Evolutionary conservation across 2,329 filamentous ascomycete species (phyloP), one percentile per base, ranked within the genome.

Genomic region (Phialophora macrospora): DNA sequence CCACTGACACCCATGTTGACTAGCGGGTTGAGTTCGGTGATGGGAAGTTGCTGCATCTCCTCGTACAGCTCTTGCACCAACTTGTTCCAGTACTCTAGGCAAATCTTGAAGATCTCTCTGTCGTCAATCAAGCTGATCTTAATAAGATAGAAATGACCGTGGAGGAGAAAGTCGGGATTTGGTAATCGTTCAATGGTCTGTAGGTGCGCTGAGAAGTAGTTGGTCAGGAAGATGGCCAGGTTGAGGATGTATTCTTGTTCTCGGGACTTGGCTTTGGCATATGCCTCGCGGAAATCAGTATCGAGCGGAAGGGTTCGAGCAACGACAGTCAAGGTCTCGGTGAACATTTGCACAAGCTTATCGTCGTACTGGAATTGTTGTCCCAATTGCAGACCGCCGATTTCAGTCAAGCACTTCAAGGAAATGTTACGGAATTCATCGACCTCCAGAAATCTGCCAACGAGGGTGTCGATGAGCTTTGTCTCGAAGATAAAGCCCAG

Each of bases 241-340:
- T 99, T 98, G 78, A 97, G 93, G 59, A 99, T 93, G 76, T 99
- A 99, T 76, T 99, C 94, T 76, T 99, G 95, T 73, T 99, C 95
- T 74, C 88, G 88, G 49, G 92, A 89, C 79, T 97, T 97, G 79
- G 94, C 98, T 68, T 88, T 89, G 22, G 90, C 90, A 75, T 98
- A 99, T 14, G 93, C 97, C 68, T 87, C 85, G 82, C 96, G 97
- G 64, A 99, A 84, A 75, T 98, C 93, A 70, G 98, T 85, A 6
- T 91, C 87, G 49, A 98, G 83, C 3, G 96, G 95, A 59, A 99
- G 96, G 73, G 97, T 97, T 74, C 90, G 92, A 22, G 94, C 90
- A 73, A 99, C 96, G 38, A 91, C 93, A 11, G 91, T 96, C 72
- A 99, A 81, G 24, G 95, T 95, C 77, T 97, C 94, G 51, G 95